Base-by-base conservation (phyloP, 257 asterid species). In the Salvia miltiorrhiza region DNA sequence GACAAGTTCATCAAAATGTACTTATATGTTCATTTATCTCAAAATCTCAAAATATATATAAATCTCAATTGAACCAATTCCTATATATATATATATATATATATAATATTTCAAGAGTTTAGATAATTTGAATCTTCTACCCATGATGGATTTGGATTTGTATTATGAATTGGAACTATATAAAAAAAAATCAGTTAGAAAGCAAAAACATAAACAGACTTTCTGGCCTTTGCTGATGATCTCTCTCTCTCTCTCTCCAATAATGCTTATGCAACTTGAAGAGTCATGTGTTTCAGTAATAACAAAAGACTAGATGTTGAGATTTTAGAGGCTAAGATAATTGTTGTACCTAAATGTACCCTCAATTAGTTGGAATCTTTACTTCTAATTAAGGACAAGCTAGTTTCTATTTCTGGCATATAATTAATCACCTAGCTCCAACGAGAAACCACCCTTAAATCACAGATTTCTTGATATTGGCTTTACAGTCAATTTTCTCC, bases 321-420 rank as follows among this genome's bases (percentile, higher is more conserved):
- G 53, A 33, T 55, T 20, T 33, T 54, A 40, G 4, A 50, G 63
- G 65, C 41, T 21, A 53, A 24, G 55, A 43, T 55, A 54, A 19
- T 12, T 16, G 12, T 4, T 30, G 57, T 40, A 50, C 33, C 48
- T 2, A 24, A 70, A 19, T 44, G 74, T 69, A 44, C 63, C 35
- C 54, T n/a, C 17, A 33, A 37, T 17, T 63, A 52, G 19, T 8
- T 37, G 43, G 61, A 55, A 75, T 35, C 9, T 62, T 30, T 43
- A 19, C 21, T 53, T 69, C 65, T 49, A 9, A 43, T 52, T 61
- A 75, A 75, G 54, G 75, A 16, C 41, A 68, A 6, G n/a, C n/a
- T n/a, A n/a, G 9, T 17, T 60, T 59, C 70, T 19, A 58, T 40
- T 57, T 74, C 16, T 8, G 57, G 73, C 33, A 54, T 30, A 30